Evolutionary conservation across 2,329 filamentous ascomycete species (phyloP), one percentile per base, ranked within the genome.

Genomic region (Ophiobolus disseminans): DNA sequence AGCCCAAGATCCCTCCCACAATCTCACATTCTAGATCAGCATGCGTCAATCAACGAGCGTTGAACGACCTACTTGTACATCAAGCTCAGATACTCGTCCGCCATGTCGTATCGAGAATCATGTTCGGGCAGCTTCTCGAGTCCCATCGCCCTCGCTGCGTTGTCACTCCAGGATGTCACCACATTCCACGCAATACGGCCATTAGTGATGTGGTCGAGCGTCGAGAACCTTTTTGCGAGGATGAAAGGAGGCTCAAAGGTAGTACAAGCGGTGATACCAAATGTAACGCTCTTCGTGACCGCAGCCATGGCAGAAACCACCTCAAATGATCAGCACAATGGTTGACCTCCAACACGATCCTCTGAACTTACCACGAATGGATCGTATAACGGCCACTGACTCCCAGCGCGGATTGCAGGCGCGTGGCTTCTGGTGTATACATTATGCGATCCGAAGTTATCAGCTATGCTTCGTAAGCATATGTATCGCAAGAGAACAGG

Each of bases 371-470:
- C 52, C 86, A 63, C 0, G 10, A 55, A 25, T 10, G 85, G 85
- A 61, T 88, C 85, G 50, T 86, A 86, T 17, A 87, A 82, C 0
- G 85, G 85, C 79, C 83, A 87, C 66, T 88, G 85, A 0, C 84
- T 82, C 1, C 83, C 85, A 0, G 83, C 81, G 1, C 78, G 63
- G 36, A 86, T 79, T 0, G 84, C 81, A 0, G 85, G 80, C 1
- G 79, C 77, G 3, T 86, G 73, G 30, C 48, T 40, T 2, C 82
- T 79, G 46, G 82, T 82, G 69, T 86, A 88, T 6, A 88, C 83
- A 72, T 89, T 85, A 61, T 88, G 87, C 8, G 82, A 82, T 5
- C 83, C 84, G 74, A 87, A 76, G 8, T 62, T 65, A 45, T 71
- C 68, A 13, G 68, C 68, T 23, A n/a, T n/a, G n/a, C n/a, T n/a